Evolutionary conservation across 2,329 filamentous ascomycete genomes (phyloP), one percentile per base, ranked within the genome.

Genomic region (Ophiostoma angusticollis): DNA sequence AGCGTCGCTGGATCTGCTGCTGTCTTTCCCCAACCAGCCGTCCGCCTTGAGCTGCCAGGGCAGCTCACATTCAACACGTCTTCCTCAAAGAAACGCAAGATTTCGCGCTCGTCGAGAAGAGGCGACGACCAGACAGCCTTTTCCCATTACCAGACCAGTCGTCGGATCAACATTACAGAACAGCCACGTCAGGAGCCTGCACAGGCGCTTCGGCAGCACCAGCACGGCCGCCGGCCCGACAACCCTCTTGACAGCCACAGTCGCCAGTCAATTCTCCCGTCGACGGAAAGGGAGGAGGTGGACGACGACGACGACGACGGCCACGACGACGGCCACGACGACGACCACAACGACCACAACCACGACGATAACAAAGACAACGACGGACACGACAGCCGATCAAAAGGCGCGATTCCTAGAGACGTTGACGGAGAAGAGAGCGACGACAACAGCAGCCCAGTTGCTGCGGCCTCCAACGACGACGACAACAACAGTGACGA

Each of bases 61-160:
- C 74, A 78, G 75, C 75, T 79, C 75, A 62, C 68, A 58, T 66
- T 71, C 75, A 80, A 70, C 61, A 80, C 75, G 75, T 78, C 74
- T 74, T 78, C 73, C 65, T 68, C 64, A 70, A 80, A 79, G 74
- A 80, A 79, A 74, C 70, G 74, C 68, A 79, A 74, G 70, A 70
- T 79, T 53, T 65, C 64, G 54, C 68, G 64, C 50, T 63, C 59
- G 54, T 57, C 59, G 47, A 48, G 36, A 33, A 43, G 37, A 56
- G 59, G 49, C 56, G 58, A 54, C 62, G 68, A 55, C 54, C 58
- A 45, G 57, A 58, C 38, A 48, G 51, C 28, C n/a, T n/a, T n/a
- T n/a, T n/a, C n/a, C n/a, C n/a, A n/a, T n/a, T n/a, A n/a, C n/a
- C n/a, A n/a, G n/a, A n/a, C n/a, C n/a, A n/a, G n/a, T n/a, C n/a